Evolutionary conservation across 257 asterid genomes (phyloP).

Genomic region (Fraxinus quadrangulata): DNA sequence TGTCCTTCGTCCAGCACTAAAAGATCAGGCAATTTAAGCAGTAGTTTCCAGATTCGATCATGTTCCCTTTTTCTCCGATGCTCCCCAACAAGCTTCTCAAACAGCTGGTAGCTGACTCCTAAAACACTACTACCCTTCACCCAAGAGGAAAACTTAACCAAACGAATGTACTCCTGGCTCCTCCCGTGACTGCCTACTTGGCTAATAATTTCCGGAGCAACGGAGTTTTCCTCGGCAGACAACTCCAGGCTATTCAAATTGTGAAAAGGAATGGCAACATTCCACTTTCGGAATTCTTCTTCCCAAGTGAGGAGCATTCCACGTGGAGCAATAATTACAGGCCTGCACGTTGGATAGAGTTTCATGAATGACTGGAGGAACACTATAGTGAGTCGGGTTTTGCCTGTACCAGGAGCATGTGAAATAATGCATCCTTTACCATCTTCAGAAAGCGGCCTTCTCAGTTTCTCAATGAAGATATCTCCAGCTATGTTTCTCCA

Average conservation of each 20-base stretch:
- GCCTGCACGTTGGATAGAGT: constrained; percentile 56
- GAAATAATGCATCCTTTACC: constrained; percentile 83
- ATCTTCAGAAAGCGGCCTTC: constrained; percentile 21
- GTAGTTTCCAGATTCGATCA: constrained; percentile 39
- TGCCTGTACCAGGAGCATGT: constrained; percentile 93
- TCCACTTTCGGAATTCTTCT: constrained; percentile 62
- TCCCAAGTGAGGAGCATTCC: constrained; percentile 81
- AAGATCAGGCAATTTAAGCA: constrained; percentile 59
- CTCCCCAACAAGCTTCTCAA: constrained; percentile 50
- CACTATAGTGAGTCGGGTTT: constrained; percentile 64
- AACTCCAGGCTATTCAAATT: constrained; percentile 51
- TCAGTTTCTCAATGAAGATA: constrained; percentile 42
- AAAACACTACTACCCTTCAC: constrained; percentile 47
- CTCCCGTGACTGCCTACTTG: not conserved
- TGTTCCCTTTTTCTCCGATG: constrained; percentile 13
- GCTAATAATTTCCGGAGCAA: constrained; percentile 11
- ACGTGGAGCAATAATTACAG: constrained; percentile 69
- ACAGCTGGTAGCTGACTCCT: constrained; percentile 58
- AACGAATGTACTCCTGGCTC: constrained; percentile 26
- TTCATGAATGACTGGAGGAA: constrained; percentile 63
- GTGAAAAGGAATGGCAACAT: constrained; percentile 50
- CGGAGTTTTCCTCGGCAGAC: constrained; percentile 34
- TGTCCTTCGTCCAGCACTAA: constrained; percentile 85
- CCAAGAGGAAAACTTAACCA: constrained; percentile 60
- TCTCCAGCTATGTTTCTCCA: constrained; percentile 76